Percentiles rank a stretch among this genome's conserved stretches.
These are phyloP conservation scores for Cornus suecica DNA, from an alignment of 148 eudicot genomes.

Conservation along the genomic window DNA sequence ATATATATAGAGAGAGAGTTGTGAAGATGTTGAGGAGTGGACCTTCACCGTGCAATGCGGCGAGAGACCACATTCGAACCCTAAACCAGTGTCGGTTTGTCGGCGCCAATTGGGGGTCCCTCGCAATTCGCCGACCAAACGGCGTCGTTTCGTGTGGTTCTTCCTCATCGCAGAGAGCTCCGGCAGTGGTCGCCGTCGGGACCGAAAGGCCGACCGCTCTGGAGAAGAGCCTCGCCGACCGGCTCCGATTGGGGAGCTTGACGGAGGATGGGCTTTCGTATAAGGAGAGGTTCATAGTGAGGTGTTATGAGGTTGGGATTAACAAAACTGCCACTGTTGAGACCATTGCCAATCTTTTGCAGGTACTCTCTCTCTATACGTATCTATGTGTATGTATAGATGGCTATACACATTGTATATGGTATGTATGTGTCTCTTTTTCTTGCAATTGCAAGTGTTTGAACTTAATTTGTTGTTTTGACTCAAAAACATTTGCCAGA, in stretches of 20 bases:
- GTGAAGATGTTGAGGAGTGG: constrained; percentile 22
- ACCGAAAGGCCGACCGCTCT: constrained; percentile 8
- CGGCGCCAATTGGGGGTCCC: constrained; percentile 22
- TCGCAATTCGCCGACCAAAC: constrained; percentile 11
- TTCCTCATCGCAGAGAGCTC: constrained; percentile 18
- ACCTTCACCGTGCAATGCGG: constrained; percentile 30
- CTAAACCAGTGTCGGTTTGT: constrained; percentile 32
- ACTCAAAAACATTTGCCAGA: too few species aligned
- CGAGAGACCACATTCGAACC: constrained; percentile 24
- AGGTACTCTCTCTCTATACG: constrained; percentile 35
- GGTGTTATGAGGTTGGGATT: constrained; percentile 91
- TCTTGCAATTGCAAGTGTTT: not conserved
- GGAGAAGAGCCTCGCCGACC: constrained; percentile 47
- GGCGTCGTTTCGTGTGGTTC: constrained; percentile 14
- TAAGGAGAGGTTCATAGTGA: constrained; percentile 79
- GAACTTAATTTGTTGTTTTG: not conserved
- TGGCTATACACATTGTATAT: not conserved
- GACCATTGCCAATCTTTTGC: constrained; percentile 92
- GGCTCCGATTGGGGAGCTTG: constrained; percentile 70
- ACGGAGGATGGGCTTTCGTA: constrained; percentile 73
- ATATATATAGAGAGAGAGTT: constrained; percentile 12
- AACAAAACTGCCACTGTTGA: constrained; percentile 94
- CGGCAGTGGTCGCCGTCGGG: constrained; percentile 22
- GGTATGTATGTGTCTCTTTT: not conserved
- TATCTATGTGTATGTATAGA: not conserved